A percentile compares a stretch with the other conserved stretches of the same genome.
Evolutionary conservation across 345 rosid genomes (phyloP).

Genomic region (Gossypium mustelinum): DNA sequence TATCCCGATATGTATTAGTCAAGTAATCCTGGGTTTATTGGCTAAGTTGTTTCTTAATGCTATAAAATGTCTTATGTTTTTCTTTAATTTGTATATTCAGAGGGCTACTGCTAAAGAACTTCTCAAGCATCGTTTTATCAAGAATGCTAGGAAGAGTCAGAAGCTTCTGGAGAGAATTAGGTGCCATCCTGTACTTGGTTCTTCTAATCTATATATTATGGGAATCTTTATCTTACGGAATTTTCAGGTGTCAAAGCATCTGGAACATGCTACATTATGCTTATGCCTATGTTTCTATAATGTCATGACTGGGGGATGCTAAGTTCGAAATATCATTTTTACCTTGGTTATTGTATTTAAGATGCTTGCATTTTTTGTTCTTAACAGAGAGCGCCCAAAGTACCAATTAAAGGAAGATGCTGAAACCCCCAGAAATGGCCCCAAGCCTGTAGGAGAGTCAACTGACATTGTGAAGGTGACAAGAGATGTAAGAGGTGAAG

Average conservation of each 20-base stretch:
- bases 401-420: conserved; percentile 58
- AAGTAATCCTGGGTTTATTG: conserved; percentile 13
- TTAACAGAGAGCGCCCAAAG: conserved; percentile 86
- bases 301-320: conserved; percentile 9
- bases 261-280: not conserved
- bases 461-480: conserved; percentile 70
- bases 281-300: conserved; percentile 12
- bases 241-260: conserved; percentile 7
- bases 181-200: conserved; percentile 34
- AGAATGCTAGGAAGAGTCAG: conserved; percentile 77
- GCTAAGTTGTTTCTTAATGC: conserved; percentile 10
- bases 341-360: conserved; percentile 14
- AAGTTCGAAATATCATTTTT: conserved; percentile 5
- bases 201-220: not conserved
- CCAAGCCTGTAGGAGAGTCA: conserved; percentile 41
- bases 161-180: conserved; percentile 92
- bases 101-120: conserved; percentile 97
- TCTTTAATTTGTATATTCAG: conserved; percentile 40
- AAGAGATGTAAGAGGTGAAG: conserved; percentile 65
- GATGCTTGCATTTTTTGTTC: conserved; percentile 18
- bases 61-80: conserved; percentile 15
- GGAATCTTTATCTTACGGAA: not conserved
- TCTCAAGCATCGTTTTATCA: conserved; percentile 82
- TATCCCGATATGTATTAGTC: conserved; percentile 7
- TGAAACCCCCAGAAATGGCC: conserved; percentile 50